A percentile compares a stretch with the other conserved stretches of the same genome.
Evolutionary conservation across 2,329 filamentous ascomycete species (phyloP).

Genomic region (Huntiella savannae): DNA sequence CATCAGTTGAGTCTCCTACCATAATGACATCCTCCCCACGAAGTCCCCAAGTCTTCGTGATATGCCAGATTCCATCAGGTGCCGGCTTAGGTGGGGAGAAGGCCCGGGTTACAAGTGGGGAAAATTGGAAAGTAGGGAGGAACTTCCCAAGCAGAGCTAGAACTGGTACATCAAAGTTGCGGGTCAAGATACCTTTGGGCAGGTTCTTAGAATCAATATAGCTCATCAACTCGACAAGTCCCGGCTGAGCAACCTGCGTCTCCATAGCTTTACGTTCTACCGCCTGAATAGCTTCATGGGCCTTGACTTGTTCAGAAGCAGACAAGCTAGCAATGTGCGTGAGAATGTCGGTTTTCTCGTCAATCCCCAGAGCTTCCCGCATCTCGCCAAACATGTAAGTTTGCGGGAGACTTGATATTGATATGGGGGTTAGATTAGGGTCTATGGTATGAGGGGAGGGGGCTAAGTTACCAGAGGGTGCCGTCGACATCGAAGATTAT

Average conservation of each 20-base stretch:
- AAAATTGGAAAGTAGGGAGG: constrained; percentile 46
- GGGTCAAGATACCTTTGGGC: constrained; percentile 73
- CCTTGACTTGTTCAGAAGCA: constrained; percentile 34
- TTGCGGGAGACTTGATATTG: constrained; percentile 51
- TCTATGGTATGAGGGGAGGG: background rate
- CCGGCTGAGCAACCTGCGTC: constrained; percentile 62
- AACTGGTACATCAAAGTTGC: constrained; percentile 77
- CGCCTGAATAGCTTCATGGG: constrained; percentile 52
- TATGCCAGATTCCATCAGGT: constrained; percentile 73
- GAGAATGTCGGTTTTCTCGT: constrained; percentile 62
- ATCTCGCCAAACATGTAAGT: constrained; percentile 92
- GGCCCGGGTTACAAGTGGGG: constrained; percentile 67
- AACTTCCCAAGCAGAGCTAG: constrained; percentile 57
- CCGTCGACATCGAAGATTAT: constrained; percentile 88
- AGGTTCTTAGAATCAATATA: constrained; percentile 53
- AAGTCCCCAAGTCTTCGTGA: constrained; percentile 58
- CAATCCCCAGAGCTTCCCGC: constrained; percentile 55
- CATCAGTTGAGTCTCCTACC: constrained; percentile 71
- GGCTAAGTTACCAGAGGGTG: constrained; percentile 59
- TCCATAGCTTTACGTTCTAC: constrained; percentile 73
- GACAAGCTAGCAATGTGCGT: constrained; percentile 68
- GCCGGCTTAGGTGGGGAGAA: constrained; percentile 72
- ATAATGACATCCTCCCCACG: constrained; percentile 36
- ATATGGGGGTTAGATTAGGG: constrained; percentile 2
- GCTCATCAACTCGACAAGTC: constrained; percentile 57